Evolutionary conservation across 164 flowering plant species (phyloP).

Genomic region (Tetracentron sinense): DNA sequence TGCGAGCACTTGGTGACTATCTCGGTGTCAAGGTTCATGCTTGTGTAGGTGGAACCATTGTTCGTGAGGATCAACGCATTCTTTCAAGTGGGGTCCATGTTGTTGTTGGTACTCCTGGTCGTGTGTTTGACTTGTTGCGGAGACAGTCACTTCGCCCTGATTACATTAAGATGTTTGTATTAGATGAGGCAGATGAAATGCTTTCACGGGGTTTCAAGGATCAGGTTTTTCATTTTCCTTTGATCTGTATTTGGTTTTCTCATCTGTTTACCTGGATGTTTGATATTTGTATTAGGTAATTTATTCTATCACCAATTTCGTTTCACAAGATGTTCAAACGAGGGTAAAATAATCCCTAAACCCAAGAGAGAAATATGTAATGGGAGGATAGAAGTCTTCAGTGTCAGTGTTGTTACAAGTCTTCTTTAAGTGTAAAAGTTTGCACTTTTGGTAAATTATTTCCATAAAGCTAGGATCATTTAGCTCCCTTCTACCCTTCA

Average conservation of each 20-base stretch:
- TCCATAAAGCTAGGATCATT: no score
- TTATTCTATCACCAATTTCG: no score
- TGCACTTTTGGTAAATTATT: no score
- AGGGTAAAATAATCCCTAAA: no score
- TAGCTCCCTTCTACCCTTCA: no score
- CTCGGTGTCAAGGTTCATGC: constrained; percentile 90
- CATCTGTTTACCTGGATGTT: no score
- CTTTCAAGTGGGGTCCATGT: constrained; percentile 77
- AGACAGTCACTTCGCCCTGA: constrained; percentile 77
- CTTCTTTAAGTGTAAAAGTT: no score
- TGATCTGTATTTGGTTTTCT: neutral
- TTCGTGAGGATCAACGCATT: constrained; percentile 80
- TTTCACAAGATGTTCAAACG: no score
- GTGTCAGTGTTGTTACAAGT: no score
- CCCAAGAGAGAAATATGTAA: no score
- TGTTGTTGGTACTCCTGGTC: constrained; percentile 88
- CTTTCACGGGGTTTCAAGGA: constrained; percentile 88
- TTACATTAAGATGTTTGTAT: constrained; percentile 71
- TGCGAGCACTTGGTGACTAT: constrained; percentile 88
- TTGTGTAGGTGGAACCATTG: constrained; percentile 95
- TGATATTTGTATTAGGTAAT: no score
- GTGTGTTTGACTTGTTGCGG: constrained; percentile 80
- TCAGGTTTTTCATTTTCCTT: constrained; percentile 40
- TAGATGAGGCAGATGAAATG: constrained; percentile 95
- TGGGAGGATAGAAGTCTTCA: no score